Evolutionary conservation across 192 early-diverging fungal genomes (phyloP).

Genomic region (Rhizoclosmatium globosum): DNA sequence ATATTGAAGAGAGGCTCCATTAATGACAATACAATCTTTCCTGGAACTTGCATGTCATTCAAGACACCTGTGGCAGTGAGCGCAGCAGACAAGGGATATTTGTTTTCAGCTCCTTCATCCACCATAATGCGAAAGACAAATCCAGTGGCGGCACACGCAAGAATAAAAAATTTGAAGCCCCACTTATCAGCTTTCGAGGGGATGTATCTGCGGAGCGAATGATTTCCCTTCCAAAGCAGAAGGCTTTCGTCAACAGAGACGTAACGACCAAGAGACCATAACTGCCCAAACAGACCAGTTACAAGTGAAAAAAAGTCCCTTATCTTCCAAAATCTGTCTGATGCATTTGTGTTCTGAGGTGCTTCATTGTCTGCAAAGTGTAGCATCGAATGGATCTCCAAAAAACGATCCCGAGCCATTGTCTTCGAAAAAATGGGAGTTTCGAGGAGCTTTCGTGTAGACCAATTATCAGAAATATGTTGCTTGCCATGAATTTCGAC

Average conservation of each 20-base stretch:
- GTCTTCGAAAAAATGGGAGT: not conserved
- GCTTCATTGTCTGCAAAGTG: not conserved
- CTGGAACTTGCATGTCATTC: not conserved
- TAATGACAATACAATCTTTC: not conserved
- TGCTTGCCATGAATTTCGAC: not conserved
- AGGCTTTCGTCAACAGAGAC: constrained; percentile 3
- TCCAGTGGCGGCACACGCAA: not conserved
- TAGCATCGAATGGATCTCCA: not conserved
- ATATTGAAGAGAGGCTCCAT: not conserved
- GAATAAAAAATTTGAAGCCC: not conserved
- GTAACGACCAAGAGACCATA: not conserved
- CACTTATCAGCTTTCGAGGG: not conserved
- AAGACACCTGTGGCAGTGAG: not conserved
- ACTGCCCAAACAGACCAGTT: not conserved
- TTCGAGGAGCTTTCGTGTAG: not conserved
- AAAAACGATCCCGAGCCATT: not conserved
- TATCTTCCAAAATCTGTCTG: not conserved
- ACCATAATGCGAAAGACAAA: not conserved
- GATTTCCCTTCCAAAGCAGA: not conserved
- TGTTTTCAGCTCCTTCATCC: not conserved
- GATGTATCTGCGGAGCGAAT: not conserved
- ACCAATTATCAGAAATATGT: not conserved
- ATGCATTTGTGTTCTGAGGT: not conserved
- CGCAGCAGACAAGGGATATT: not conserved
- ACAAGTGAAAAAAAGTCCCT: not conserved